Base-by-base conservation (phyloP, 768 basidiomycete species). In the Pisolithus sp. region DNA sequence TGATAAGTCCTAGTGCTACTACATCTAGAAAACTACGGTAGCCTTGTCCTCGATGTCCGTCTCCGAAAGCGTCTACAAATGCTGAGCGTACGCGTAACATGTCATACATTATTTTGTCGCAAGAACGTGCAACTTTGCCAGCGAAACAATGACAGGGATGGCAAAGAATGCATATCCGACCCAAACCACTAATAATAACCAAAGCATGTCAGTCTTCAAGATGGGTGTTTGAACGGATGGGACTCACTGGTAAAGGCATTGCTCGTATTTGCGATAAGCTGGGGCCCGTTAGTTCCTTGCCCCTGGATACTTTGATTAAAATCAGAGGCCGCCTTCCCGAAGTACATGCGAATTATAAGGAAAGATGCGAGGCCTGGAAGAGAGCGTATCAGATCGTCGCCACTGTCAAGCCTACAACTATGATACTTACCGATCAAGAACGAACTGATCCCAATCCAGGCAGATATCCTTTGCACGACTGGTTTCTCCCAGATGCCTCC, bases 391-490 rank as follows among this genome's bases (percentile, higher is more conserved):
- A 45, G 30, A 47, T 7, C 38, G 39, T 52, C 37, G 31, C 55
- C 15, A 43, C 17, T 18, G 47, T 23, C 38, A 24, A 4, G 34
- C 7, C 48, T 28, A 18, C 6, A 15, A 6, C 7, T 10, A 36
- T n/a, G 13, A 39, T 30, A 62, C 72, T 30, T 53, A 82, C 87
- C 87, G 42, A 85, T 76, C 59, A 89, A 70, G 65, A 88, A 89
- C n/a, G 85, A 84, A 52, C 83, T 72, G 43, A 89, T 73, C 4
- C 88, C 88, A 54, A 88, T 73, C 85, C 87, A 89, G 13, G 86
- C 83, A 10, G 82, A 81, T 17, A 69, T 55, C 20, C 76, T 75
- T 53, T 86, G 84, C 12, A 85, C 57, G 31, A 73, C 52, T 0
- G 85, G 84, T 30, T 73, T 81, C 39, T 82, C 81, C 53, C 87